Base-by-base conservation (phyloP, 352 stramenopile species). In the Pythium rhizo-oryzae region DNA sequence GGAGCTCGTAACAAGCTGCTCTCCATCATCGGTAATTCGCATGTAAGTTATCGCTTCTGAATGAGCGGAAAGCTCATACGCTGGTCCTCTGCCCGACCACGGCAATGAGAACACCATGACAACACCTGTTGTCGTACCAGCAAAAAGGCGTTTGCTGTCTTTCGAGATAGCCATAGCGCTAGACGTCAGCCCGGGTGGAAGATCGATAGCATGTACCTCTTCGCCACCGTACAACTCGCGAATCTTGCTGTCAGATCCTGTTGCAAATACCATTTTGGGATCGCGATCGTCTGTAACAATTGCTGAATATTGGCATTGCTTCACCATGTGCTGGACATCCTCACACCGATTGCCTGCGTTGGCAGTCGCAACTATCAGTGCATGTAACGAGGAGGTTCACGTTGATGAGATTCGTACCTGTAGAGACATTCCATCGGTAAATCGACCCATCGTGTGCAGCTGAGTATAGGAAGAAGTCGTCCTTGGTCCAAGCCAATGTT, bases 391-490 rank as follows among this genome's bases (percentile, higher is more conserved):
- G 28, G 28, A 33, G 2, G 28, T 33, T 6, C 28, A 33, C 28
- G 28, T 33, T 33, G 6, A 33, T 33, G 3, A 33, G 28, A 30
- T 43, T 53, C 59, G 43, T 47, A 75, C 69, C 69, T 70, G 59
- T 80, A 23, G 49, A 76, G 18, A 85, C 77, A 55, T 79, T 81
- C 90, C 90, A 96, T 39, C 85, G 84, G 43, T 94, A 97, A 3
- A 96, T 76, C 2, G 87, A 84, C 8, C 90, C 89, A 44, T 97
- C 90, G 39, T 92, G 79, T 7, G 77, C 90, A 37, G 82, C 80
- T 7, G 88, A 95, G 68, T 87, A 93, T 16, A 97, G 62, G 49
- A 87, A 89, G 19, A 69, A 78, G 59, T 97, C 89, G 56, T 95
- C 85, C 33, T 61, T 72, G 52, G 76, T 90, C 84, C 86, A 96